A percentile compares a stretch with the other conserved stretches of the same genome.
These are phyloP conservation scores for Salix brachista DNA, from an alignment of 345 rosid genomes.

Conservation along the genomic window DNA sequence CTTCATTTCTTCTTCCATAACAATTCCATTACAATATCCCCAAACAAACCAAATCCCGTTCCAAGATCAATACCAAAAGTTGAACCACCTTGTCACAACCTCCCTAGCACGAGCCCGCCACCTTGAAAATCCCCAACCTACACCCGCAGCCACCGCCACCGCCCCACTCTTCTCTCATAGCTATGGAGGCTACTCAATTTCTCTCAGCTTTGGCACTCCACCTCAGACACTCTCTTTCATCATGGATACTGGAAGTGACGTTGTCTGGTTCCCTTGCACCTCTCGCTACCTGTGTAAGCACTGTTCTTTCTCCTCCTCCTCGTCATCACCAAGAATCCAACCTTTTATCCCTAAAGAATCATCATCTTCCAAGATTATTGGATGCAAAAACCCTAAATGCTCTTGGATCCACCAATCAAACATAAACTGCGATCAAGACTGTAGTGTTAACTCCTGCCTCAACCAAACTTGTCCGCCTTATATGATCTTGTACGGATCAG, in stretches of 20 bases:
- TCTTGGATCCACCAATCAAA: slow-evolving; percentile 32
- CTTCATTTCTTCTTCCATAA: slow-evolving; percentile 9
- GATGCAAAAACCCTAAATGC: slow-evolving; percentile 43
- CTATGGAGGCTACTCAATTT: slow-evolving; percentile 29
- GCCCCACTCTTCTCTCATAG: slow-evolving; percentile 14
- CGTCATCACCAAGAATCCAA: not conserved
- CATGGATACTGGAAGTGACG: slow-evolving; percentile 30
- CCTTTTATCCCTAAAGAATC: slow-evolving; percentile 35
- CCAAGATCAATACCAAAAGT: slow-evolving; percentile 23
- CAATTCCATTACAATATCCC: slow-evolving; percentile 21
- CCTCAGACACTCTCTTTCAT: slow-evolving; percentile 28
- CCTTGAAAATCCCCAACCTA: slow-evolving; percentile 23
- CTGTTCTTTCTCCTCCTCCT: slow-evolving; percentile 20
- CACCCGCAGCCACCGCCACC: not conserved
- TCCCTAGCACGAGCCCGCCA: slow-evolving; percentile 38
- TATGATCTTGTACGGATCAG: slow-evolving; percentile 33
- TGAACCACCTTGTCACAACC: slow-evolving; percentile 24
- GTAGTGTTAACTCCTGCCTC: slow-evolving; percentile 13
- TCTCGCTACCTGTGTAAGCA: slow-evolving; percentile 32
- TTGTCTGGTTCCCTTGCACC: slow-evolving; percentile 47
- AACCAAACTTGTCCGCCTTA: slow-evolving; percentile 38
- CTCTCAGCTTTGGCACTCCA: slow-evolving; percentile 31
- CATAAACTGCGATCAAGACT: slow-evolving; percentile 14
- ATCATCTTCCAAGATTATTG: slow-evolving; percentile 28
- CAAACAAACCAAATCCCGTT: slow-evolving; percentile 6